Evolutionary conservation across 2,329 filamentous ascomycete species (phyloP), one percentile per base, ranked within the genome.

Genomic region (Penicillium sp.): DNA sequence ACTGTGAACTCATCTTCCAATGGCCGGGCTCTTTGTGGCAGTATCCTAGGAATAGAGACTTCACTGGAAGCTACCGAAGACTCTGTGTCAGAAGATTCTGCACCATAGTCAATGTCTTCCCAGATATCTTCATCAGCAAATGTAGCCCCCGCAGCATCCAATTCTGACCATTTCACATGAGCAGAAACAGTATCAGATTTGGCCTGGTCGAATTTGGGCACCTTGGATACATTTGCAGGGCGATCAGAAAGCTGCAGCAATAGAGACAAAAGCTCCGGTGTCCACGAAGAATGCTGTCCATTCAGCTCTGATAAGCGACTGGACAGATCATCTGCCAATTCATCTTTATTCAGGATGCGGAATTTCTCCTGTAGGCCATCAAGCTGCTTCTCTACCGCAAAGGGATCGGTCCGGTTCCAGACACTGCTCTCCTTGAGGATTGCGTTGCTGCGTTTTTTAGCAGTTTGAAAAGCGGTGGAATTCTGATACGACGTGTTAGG

Each of bases 331-430:
- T 92, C 86, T 12, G 91, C 90, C 24, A 97, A 76, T 40, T 84
- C 84, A 64, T 97, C 92, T 60, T 89, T 85, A 66, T 89, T 87
- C 48, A 90, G 81, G 54, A 97, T 81, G 30, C 85, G 83, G 64
- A 97, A 94, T 64, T 93, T 91, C 74, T 97, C 94, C 63, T 92
- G 87, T 2, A 97, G 78, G 1, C 89, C 89, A 49, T 84, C 78
- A 1, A 93, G 77, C 35, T 80, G 81, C 38, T 81, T 80, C 40
- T 81, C 76, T 20, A 92, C 83, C 46, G 89, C 85, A 66, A 92
- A 92, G 62, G 90, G 88, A 65, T 93, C 90, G 1, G 87, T 90
- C 14, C 53, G 53, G 38, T 87, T 82, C 33, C 82, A 76, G 68
- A 83, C 84, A 47, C 72, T 81, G 62, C 70, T 68, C 38, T 72